These are phyloP conservation scores for Mycena haematopus DNA, from an alignment of 768 basidiomycete species.

Conservation along the genomic window DNA sequence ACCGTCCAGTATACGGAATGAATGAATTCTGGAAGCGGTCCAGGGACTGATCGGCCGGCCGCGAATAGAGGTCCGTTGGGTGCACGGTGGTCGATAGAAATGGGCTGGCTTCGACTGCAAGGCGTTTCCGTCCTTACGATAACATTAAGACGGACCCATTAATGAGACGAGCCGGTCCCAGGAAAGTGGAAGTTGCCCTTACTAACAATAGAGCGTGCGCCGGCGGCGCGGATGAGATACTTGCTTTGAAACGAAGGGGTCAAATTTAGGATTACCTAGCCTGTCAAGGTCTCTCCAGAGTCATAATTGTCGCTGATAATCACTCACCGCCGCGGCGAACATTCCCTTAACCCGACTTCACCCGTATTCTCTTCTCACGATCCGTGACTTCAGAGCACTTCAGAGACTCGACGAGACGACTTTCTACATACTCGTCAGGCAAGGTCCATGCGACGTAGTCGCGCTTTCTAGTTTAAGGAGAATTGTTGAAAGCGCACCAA, in stretches of 20 bases:
- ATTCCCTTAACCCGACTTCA: no score
- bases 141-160: slow-evolving; percentile 30
- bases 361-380: no score
- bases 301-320: no score
- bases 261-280: neutral
- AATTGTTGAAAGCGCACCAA: slow-evolving; percentile 1
- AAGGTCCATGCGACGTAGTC: no score
- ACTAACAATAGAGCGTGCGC: slow-evolving; percentile 28
- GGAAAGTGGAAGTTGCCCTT: no score
- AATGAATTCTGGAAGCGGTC: slow-evolving; percentile 7
- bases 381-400: no score
- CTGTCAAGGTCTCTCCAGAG: no score
- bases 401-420: no score
- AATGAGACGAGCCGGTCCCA: slow-evolving; percentile 20
- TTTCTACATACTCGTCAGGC: no score
- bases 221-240: slow-evolving; percentile 24
- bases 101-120: neutral
- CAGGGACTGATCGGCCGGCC: neutral
- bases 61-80: slow-evolving; percentile 13
- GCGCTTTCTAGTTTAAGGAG: no score
- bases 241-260: slow-evolving; percentile 7
- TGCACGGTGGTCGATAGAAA: slow-evolving; percentile 6
- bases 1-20: neutral
- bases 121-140: slow-evolving; percentile 24
- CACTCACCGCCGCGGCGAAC: no score